Conservation (phyloP, 177 flowering plant genomes). For the Vitis hybrid region DNA sequence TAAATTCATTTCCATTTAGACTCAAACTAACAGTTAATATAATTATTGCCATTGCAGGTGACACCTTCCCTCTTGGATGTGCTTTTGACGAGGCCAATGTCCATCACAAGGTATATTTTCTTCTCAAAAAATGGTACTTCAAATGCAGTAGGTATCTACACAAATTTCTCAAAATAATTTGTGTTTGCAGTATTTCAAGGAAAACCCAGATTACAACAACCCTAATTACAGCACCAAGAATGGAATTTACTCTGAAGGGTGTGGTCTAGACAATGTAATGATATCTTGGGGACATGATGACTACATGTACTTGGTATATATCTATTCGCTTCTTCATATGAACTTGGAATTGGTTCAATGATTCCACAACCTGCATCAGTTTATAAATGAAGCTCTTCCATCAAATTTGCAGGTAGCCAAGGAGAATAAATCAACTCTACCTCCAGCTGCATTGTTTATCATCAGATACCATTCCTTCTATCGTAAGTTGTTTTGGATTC, state of each 20-base stretch:
- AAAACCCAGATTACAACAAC: slow-evolving; percentile 56
- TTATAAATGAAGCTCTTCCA: neutral
- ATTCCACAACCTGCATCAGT: neutral
- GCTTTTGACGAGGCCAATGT: slow-evolving; percentile 56
- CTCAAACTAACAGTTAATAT: neutral
- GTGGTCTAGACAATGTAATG: slow-evolving; percentile 68
- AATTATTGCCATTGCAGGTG: slow-evolving; percentile 27
- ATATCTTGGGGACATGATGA: slow-evolving; percentile 90
- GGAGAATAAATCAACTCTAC: slow-evolving; percentile 65
- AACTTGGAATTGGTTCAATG: neutral
- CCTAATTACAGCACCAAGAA: slow-evolving; percentile 59
- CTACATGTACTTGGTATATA: slow-evolving; percentile 75
- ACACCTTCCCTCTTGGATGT: slow-evolving; percentile 66
- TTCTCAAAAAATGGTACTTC: neutral
- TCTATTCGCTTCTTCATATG: neutral
- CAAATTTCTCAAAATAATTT: neutral
- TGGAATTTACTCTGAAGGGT: slow-evolving; percentile 64
- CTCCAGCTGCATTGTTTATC: slow-evolving; percentile 66
- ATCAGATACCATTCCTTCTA: slow-evolving; percentile 81
- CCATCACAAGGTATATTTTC: slow-evolving; percentile 52
- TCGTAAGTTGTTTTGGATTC: slow-evolving; percentile 30
- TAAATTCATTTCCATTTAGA: neutral
- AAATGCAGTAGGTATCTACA: neutral
- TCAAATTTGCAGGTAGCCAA: slow-evolving; percentile 53
- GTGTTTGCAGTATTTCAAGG: slow-evolving; percentile 52